Evolutionary conservation across 2,329 filamentous ascomycete genomes (phyloP).

Genomic region (Drechslerella coelobrocha): DNA sequence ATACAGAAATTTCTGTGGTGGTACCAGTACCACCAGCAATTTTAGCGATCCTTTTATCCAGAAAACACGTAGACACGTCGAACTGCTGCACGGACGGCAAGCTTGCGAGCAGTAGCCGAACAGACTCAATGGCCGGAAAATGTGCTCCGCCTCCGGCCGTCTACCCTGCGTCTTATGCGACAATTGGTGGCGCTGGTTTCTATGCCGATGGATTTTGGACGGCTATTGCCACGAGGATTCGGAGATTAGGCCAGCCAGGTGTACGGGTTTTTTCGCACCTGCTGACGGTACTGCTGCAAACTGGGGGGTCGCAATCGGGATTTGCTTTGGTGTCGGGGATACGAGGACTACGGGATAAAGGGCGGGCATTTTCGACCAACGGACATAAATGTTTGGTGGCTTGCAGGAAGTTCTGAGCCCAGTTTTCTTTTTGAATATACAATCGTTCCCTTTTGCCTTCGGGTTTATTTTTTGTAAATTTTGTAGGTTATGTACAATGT

Average conservation of each 20-base stretch:
- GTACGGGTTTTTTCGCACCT: too few relatives aligned
- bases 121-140: neutral
- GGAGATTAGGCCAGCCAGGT: conserved; percentile 7
- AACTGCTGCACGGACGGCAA: neutral
- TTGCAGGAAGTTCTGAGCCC: neutral
- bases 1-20: neutral
- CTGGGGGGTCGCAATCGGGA: too few relatives aligned
- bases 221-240: neutral
- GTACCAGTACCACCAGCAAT: neutral
- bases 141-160: neutral
- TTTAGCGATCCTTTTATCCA: neutral
- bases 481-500: conserved; percentile 1
- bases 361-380: neutral
- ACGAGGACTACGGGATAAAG: too few relatives aligned
- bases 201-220: too few relatives aligned
- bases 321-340: too few relatives aligned
- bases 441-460: neutral
- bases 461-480: neutral
- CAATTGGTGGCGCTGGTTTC: conserved; percentile 1
- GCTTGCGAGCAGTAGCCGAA: neutral
- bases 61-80: neutral
- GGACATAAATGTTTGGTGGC: neutral
- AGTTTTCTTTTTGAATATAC: neutral
- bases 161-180: neutral
- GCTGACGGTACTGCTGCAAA: too few relatives aligned